Evolutionary conservation across 148 eudicot genomes (phyloP), one percentile per base, ranked within the genome.

Genomic region (Silene latifolia): DNA sequence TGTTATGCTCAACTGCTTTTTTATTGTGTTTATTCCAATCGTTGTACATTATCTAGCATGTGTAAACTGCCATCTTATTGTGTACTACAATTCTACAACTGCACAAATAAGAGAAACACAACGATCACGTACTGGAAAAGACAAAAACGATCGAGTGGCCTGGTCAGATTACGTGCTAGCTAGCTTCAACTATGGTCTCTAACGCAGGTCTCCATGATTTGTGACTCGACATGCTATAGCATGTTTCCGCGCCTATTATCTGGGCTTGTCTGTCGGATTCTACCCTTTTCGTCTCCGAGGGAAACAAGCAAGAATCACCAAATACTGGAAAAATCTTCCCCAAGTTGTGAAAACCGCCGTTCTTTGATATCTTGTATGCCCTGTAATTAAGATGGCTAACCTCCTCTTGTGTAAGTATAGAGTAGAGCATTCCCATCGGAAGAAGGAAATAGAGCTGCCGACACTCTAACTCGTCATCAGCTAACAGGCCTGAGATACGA

Each of bases 161-260:
- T 51, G 17, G 8, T 60, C 21, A 53, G 51, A 47, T 19, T 4
- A 18, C 47, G 12, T 57, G 66, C 57, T 80, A 80, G 79, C 71
- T 48, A 29, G 87, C 82, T 81, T 89, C 90, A 17, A 87, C 74
- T 19, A 87, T 87, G 58, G 92, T 89, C 71, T 87, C 92, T 81
- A 89, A 62, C 0, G 88, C 85, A 23, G 90, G 92, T 67, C 75
- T 80, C 92, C 92, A 87, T n/a, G 92, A 85, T 76, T 83, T 82
- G 20, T 85, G 90, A 14, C 88, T 80, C 51, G 83, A 82, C 67
- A 46, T 73, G 7, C 56, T 53, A 4, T 35, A 14, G 18, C 69
- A 62, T 35, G 75, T 18, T 7, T 62, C 69, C 63, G 69, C 32
- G 5, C 63, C 53, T 73, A 56, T 8, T 21, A 73, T 44, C 69